Conservation (phyloP, 2,329 filamentous ascomycete genomes). For the Fusarium sp. region DNA sequence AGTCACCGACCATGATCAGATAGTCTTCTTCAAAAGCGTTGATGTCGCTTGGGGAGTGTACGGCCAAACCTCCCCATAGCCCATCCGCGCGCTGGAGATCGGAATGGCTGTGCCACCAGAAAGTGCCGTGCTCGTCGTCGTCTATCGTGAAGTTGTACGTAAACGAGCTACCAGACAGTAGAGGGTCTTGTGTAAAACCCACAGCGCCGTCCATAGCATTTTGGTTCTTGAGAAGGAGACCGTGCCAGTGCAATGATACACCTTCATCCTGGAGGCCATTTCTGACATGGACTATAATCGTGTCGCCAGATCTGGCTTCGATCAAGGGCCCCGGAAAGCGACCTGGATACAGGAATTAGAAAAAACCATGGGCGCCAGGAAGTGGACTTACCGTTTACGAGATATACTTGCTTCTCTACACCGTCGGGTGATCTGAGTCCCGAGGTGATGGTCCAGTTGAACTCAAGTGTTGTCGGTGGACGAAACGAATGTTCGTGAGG, state of each 20-base stretch:
- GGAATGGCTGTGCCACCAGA: slow-evolving; percentile 15
- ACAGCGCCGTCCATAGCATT: slow-evolving; percentile 11
- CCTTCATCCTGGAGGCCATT: not conserved
- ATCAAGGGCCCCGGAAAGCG: not conserved
- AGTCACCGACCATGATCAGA: not conserved
- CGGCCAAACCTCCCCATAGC: not conserved
- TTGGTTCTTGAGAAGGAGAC: not conserved
- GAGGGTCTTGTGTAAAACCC: not conserved
- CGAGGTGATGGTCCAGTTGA: not conserved
- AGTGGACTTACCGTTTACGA: not conserved
- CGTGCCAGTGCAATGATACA: slow-evolving; percentile 10
- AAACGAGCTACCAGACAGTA: fast-evolving
- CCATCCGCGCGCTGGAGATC: slow-evolving; percentile 12
- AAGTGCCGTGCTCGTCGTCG: not conserved
- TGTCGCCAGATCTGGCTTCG: not conserved
- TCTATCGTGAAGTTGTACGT: not conserved
- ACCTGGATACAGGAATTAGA: not conserved
- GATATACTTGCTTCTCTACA: not conserved
- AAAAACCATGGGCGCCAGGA: fast-evolving
- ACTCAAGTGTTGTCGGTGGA: not conserved
- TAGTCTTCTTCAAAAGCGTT: not conserved
- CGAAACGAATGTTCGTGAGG: not conserved
- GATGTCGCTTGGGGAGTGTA: not conserved
- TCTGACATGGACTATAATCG: not conserved
- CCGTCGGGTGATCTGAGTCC: slow-evolving; percentile 5